phyloP scores from a whole-genome alignment of 306 rosid genomes.

The Quercus agrifolia region DNA sequence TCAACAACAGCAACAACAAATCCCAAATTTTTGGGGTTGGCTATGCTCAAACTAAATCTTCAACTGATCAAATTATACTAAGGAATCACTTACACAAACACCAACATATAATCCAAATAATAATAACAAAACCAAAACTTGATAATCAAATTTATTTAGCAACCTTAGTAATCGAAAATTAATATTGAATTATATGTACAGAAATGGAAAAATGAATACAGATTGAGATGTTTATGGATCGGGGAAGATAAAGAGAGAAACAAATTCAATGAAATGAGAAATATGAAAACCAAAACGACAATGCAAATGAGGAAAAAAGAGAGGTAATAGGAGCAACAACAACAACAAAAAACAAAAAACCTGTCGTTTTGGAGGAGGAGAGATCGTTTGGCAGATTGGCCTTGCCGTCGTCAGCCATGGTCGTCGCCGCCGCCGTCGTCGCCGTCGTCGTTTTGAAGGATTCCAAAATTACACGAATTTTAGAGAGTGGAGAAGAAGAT shows the following conservation, averaged over 20 bases:
- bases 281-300: constrained; percentile 2
- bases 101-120: too few species aligned
- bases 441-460: constrained; percentile 28
- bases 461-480: constrained; percentile 8
- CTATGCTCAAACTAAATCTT: too few species aligned
- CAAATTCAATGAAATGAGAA: neutral
- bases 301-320: neutral
- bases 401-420: constrained; percentile 27
- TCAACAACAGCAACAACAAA: neutral
- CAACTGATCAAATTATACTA: too few species aligned
- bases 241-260: too few species aligned
- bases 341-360: constrained; percentile 15
- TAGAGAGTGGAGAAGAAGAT: constrained; percentile 17
- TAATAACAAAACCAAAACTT: too few species aligned
- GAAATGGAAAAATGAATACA: too few species aligned
- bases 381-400: constrained; percentile 63
- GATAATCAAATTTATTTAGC: too few species aligned
- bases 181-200: too few species aligned
- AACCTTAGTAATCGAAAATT: too few species aligned
- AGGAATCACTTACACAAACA: too few species aligned
- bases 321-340: constrained; percentile 8
- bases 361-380: constrained; percentile 41
- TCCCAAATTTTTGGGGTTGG: too few species aligned
- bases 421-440: constrained; percentile 33
- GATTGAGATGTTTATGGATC: too few species aligned